Conservation (phyloP, 768 basidiomycete genomes). For the Termitomyces sp. region DNA sequence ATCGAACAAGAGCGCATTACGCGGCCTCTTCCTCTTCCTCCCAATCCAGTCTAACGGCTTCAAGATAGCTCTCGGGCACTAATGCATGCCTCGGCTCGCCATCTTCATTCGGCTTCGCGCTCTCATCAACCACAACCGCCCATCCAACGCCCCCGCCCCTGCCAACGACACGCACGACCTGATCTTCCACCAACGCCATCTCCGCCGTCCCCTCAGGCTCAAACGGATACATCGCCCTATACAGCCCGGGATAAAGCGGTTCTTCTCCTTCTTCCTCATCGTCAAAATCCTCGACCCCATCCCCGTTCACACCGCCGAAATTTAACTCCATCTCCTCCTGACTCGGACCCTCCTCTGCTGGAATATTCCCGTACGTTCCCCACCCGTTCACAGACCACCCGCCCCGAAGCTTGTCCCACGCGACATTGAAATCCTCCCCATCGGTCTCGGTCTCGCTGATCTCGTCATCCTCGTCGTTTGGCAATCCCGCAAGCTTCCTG, state of each 20-base stretch:
- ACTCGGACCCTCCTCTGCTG: slow-evolving; percentile 29
- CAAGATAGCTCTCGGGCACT: slow-evolving; percentile 77
- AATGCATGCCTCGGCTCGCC: slow-evolving; percentile 48
- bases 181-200: slow-evolving; percentile 75
- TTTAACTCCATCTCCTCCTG: slow-evolving; percentile 42
- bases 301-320: slow-evolving; percentile 22
- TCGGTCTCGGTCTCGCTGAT: slow-evolving; percentile 11
- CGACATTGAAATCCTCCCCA: slow-evolving; percentile 20
- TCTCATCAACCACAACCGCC: slow-evolving; percentile 58
- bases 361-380: slow-evolving; percentile 13
- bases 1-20: background rate
- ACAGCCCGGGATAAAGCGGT: slow-evolving; percentile 60
- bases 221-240: slow-evolving; percentile 74
- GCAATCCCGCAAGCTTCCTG: slow-evolving; percentile 17
- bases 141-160: slow-evolving; percentile 76
- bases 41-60: slow-evolving; percentile 43
- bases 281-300: slow-evolving; percentile 15
- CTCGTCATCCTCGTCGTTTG: slow-evolving; percentile 12
- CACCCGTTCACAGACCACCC: slow-evolving; percentile 19
- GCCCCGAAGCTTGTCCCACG: slow-evolving; percentile 21
- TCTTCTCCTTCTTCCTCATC: slow-evolving; percentile 30
- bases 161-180: slow-evolving; percentile 67
- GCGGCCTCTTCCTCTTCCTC: slow-evolving; percentile 19
- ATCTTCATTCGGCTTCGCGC: slow-evolving; percentile 11
- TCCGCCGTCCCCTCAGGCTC: slow-evolving; percentile 78